phyloP scores from a whole-genome alignment of 257 asterid species.

The Cruciata laevipes region DNA sequence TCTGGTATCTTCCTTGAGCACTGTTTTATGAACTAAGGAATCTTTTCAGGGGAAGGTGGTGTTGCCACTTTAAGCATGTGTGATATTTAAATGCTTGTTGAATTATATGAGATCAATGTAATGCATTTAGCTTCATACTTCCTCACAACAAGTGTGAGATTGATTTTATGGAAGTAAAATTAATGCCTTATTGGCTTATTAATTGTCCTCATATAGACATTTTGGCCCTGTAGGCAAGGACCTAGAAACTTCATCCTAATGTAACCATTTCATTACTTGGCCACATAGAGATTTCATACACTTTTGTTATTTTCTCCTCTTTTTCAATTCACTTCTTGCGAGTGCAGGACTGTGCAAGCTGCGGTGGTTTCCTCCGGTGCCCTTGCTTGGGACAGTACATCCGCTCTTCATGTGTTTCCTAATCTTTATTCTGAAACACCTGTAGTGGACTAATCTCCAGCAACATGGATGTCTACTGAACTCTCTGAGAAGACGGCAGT shows the following conservation, averaged over 20 bases:
- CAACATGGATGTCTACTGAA: conserved; percentile 62
- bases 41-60: background rate
- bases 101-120: background rate
- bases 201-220: background rate
- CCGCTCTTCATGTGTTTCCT: conserved; percentile 90
- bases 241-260: background rate
- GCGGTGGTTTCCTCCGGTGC: conserved; percentile 97
- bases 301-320: conserved; percentile 1
- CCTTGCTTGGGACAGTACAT: conserved; percentile 89
- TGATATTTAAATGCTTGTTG: background rate
- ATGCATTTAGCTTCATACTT: background rate
- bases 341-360: conserved; percentile 77
- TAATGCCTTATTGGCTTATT: background rate
- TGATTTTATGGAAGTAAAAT: background rate
- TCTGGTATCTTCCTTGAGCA: background rate
- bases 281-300: background rate
- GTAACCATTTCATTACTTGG: background rate
- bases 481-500: conserved; percentile 69
- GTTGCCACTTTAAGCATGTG: background rate
- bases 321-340: conserved; percentile 21
- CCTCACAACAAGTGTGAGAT: background rate
- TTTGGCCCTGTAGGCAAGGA: background rate
- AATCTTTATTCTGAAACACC: conserved; percentile 73
- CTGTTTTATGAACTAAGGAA: background rate
- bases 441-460: conserved; percentile 91